Evolutionary conservation across 306 rosid genomes (phyloP).

Genomic region (Gynostemma pentaphyllum): DNA sequence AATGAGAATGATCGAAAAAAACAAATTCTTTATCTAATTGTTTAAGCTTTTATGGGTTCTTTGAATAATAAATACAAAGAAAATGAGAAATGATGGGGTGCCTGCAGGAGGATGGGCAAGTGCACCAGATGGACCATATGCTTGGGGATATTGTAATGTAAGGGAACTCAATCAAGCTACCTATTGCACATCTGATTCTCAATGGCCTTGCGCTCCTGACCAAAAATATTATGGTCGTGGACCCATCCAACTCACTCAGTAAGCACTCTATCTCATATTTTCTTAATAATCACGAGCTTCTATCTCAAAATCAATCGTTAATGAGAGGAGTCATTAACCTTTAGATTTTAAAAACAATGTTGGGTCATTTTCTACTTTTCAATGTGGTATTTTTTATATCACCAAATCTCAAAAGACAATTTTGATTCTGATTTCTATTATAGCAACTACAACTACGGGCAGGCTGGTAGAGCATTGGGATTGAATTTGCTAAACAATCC

Average conservation of each 20-base stretch:
- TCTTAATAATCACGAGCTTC: too few species aligned
- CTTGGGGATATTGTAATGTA: slow-evolving; percentile 52
- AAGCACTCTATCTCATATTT: background rate
- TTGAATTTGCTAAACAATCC: slow-evolving; percentile 38
- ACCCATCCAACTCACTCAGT: slow-evolving; percentile 36
- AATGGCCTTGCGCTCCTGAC: slow-evolving; percentile 33
- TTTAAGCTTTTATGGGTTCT: too few species aligned
- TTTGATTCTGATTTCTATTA: background rate
- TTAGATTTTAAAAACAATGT: too few species aligned
- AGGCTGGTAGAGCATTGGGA: slow-evolving; percentile 32
- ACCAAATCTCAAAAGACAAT: too few species aligned
- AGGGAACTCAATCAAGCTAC: slow-evolving; percentile 18
- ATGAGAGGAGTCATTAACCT: too few species aligned
- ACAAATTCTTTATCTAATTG: too few species aligned
- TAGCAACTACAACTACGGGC: slow-evolving; percentile 58
- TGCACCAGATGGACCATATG: slow-evolving; percentile 36
- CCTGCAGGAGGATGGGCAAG: slow-evolving; percentile 27
- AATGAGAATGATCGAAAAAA: too few species aligned
- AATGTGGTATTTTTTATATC: too few species aligned
- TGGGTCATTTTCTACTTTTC: too few species aligned
- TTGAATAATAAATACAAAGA: too few species aligned
- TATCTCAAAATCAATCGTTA: too few species aligned
- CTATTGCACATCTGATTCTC: slow-evolving; percentile 17
- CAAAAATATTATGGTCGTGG: slow-evolving; percentile 37
- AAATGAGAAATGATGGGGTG: background rate